A percentile compares a stretch with the other conserved stretches of the same genome.
Evolutionary conservation across 108 stramenopile species (phyloP).

Genomic region (Skeletonema grethae): DNA sequence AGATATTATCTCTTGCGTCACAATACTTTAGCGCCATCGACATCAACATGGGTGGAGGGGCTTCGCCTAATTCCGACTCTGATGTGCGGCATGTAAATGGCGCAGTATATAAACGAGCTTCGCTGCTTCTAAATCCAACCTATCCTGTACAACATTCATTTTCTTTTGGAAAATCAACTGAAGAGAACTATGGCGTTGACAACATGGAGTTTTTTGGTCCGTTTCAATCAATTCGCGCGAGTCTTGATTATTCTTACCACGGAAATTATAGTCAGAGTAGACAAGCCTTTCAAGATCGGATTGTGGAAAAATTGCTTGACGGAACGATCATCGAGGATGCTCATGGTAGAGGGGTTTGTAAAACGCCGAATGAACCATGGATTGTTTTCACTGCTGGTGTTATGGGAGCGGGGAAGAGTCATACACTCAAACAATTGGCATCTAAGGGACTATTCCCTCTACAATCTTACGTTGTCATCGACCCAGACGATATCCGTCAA

Average conservation of each 20-base stretch:
- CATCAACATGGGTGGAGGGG: background rate
- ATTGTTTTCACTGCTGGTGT: constrained; percentile 92
- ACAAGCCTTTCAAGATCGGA: constrained; percentile 87
- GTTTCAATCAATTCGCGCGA: constrained; percentile 59
- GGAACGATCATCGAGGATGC: constrained; percentile 59
- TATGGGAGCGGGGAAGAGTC: constrained; percentile 89
- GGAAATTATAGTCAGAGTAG: constrained; percentile 73
- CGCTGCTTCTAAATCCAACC: background rate
- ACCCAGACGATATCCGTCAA: constrained; percentile 83
- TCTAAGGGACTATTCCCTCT: constrained; percentile 77
- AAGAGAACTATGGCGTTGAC: constrained; percentile 41
- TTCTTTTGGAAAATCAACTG: constrained; percentile 31
- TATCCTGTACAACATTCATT: constrained; percentile 29
- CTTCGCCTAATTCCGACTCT: background rate
- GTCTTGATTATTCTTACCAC: constrained; percentile 71
- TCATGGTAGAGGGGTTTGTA: constrained; percentile 66
- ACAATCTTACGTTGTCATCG: constrained; percentile 79
- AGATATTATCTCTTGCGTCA: background rate
- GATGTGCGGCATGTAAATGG: background rate
- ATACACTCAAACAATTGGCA: constrained; percentile 73
- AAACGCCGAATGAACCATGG: constrained; percentile 86
- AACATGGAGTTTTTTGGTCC: constrained; percentile 57
- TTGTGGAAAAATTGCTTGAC: constrained; percentile 68
- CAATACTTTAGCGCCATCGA: background rate
- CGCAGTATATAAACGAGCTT: background rate